Evolutionary conservation across 257 asterid genomes (phyloP).

Genomic region (Paulownia fortunei): DNA sequence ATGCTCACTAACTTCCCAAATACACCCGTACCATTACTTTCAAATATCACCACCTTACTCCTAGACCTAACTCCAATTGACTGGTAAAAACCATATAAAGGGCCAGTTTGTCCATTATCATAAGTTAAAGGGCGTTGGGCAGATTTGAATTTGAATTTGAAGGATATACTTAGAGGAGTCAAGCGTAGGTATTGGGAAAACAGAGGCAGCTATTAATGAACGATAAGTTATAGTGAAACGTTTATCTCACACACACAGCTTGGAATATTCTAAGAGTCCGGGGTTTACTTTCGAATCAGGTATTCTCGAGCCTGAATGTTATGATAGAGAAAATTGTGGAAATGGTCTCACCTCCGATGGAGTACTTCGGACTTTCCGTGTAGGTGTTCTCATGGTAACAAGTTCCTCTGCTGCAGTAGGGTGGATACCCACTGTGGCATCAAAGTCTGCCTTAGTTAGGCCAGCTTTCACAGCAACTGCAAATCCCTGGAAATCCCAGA

Average conservation of each 20-base stretch:
- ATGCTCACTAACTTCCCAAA: not conserved
- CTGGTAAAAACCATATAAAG: not conserved
- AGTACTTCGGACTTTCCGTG: conserved; percentile 72
- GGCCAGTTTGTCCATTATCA: not conserved
- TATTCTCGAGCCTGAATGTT: conserved; percentile 3
- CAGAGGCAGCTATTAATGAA: not conserved
- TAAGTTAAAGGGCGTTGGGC: not conserved
- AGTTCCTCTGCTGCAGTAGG: conserved; percentile 98
- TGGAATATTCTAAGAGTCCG: not conserved
- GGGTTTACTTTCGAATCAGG: conserved; percentile 7
- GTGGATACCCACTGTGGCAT: conserved; percentile 89
- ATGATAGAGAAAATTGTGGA: not conserved
- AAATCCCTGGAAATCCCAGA: conserved; percentile 69
- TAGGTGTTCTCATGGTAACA: conserved; percentile 95
- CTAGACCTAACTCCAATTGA: not conserved
- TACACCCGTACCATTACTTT: not conserved
- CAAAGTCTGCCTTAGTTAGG: conserved; percentile 89
- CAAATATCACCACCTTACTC: not conserved
- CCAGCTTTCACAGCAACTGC: conserved; percentile 97
- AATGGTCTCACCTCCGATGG: conserved; percentile 61
- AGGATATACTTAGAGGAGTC: not conserved
- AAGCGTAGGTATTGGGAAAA: not conserved
- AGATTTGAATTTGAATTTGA: not conserved
- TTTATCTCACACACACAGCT: not conserved
- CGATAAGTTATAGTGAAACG: not conserved